phyloP scores from a whole-genome alignment of 129 eudicot genomes.

The Artemisia argyi region DNA sequence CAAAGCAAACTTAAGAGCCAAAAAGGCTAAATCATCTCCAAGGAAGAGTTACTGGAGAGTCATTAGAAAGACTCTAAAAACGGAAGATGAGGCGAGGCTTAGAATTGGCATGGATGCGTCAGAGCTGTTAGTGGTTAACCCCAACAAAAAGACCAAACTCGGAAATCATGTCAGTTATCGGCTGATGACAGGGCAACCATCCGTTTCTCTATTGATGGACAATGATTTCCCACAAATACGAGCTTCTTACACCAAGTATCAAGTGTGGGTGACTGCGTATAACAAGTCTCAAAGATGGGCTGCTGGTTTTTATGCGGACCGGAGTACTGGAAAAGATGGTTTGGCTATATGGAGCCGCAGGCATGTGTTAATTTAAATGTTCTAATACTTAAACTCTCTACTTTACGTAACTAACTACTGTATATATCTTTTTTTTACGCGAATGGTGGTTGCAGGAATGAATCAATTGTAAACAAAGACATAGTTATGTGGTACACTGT shows the following conservation, averaged over 20 bases:
- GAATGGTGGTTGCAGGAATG: conserved; percentile 49
- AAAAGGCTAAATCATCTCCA: conserved; percentile 39
- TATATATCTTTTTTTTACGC: not conserved
- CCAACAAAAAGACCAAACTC: conserved; percentile 62
- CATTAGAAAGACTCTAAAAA: conserved; percentile 41
- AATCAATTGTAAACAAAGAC: conserved; percentile 59
- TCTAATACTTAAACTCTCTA: too few species aligned
- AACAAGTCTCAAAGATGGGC: conserved; percentile 87
- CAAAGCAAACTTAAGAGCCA: conserved; percentile 45
- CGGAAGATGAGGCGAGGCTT: conserved; percentile 57
- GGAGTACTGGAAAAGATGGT: conserved; percentile 85
- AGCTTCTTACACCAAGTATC: conserved; percentile 75
- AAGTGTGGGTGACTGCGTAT: conserved; percentile 75
- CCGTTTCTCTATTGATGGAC: conserved; percentile 46
- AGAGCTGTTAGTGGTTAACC: conserved; percentile 54
- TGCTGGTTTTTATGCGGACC: conserved; percentile 87
- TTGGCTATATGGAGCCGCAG: conserved; percentile 70
- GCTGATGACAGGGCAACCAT: conserved; percentile 57
- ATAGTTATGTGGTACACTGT: conserved; percentile 87
- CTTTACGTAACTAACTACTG: not conserved
- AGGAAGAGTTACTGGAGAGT: conserved; percentile 83
- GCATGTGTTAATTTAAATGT: conserved; percentile 25
- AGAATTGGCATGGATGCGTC: conserved; percentile 49
- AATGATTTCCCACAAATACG: conserved; percentile 78
- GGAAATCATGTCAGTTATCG: conserved; percentile 73